These are phyloP conservation scores for Aspergillus nomiae DNA, from an alignment of 2,329 filamentous ascomycete genomes.

Conservation along the genomic window DNA sequence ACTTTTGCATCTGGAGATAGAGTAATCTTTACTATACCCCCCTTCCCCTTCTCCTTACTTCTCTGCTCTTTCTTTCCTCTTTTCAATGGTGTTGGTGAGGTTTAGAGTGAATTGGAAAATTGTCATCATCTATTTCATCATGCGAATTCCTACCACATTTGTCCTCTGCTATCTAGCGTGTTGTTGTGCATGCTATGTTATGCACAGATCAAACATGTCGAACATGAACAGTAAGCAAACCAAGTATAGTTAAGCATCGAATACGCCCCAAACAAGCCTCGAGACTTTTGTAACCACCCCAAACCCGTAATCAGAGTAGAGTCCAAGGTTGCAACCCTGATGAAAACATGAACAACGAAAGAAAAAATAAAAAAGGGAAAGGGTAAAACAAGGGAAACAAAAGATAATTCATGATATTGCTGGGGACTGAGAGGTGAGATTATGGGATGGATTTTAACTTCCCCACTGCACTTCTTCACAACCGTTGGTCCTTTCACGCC, in stretches of 20 bases:
- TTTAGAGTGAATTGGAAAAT: constrained; percentile 1
- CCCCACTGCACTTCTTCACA: not conserved
- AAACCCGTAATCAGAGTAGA: constrained; percentile 16
- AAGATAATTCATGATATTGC: constrained; percentile 17
- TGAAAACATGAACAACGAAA: constrained; percentile 18
- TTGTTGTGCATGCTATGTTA: constrained; percentile 8
- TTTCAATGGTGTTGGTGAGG: not conserved
- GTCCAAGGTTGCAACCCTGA: constrained; percentile 13
- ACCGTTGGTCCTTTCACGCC: not conserved
- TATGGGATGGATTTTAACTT: not conserved
- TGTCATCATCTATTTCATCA: constrained; percentile 26
- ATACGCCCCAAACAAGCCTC: constrained; percentile 24
- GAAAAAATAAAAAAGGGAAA: constrained; percentile 8
- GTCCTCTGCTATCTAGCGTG: constrained; percentile 12
- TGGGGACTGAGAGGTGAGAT: not conserved
- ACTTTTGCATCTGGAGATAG: constrained; percentile 21
- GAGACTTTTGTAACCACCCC: constrained; percentile 23
- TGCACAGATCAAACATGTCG: constrained; percentile 18
- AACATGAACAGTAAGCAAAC: constrained; percentile 14
- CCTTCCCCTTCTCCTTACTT: constrained; percentile 12
- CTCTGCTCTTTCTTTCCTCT: not conserved
- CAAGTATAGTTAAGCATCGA: constrained; percentile 17
- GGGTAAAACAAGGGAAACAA: constrained; percentile 11
- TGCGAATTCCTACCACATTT: constrained; percentile 17
- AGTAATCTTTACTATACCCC: constrained; percentile 31